Conservation (phyloP, 345 rosid genomes). For the Euphorbia lathyris region DNA sequence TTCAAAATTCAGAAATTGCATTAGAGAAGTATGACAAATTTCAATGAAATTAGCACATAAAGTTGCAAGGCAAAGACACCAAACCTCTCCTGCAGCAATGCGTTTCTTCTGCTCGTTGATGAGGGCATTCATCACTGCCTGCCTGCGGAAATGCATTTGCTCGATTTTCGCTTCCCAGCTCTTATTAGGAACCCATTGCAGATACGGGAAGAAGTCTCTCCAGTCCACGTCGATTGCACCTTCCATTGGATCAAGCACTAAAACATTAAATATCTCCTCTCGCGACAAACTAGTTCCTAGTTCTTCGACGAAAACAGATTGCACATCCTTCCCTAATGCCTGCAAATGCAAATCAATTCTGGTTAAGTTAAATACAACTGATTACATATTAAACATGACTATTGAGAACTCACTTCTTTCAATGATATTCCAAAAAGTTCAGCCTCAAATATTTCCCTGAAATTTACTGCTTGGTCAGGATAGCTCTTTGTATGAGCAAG, state of each 20-base stretch:
- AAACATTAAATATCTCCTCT: conserved; percentile 45
- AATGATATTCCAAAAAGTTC: conserved; percentile 68
- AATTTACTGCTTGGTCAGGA: conserved; percentile 51
- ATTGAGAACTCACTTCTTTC: conserved; percentile 54
- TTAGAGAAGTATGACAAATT: background rate
- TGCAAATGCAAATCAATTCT: conserved; percentile 16
- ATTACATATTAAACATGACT: background rate
- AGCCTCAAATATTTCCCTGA: conserved; percentile 66
- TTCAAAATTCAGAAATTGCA: conserved; percentile 7
- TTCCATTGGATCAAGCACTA: conserved; percentile 73
- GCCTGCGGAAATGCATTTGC: conserved; percentile 43
- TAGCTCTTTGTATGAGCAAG: conserved; percentile 34
- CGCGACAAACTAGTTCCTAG: conserved; percentile 54
- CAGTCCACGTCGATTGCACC: conserved; percentile 87
- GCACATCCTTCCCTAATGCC: conserved; percentile 63
- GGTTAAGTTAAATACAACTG: background rate
- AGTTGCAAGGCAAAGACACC: background rate
- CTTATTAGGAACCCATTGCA: conserved; percentile 74
- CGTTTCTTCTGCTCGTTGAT: conserved; percentile 44
- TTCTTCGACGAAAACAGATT: conserved; percentile 65
- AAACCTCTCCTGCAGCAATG: conserved; percentile 54
- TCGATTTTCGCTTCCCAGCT: conserved; percentile 50
- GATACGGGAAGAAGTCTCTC: conserved; percentile 93
- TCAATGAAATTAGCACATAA: background rate
- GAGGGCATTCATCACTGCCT: conserved; percentile 63